Evolutionary conservation across 352 stramenopile species (phyloP).

Genomic region (Saprolegnia parasitica): DNA sequence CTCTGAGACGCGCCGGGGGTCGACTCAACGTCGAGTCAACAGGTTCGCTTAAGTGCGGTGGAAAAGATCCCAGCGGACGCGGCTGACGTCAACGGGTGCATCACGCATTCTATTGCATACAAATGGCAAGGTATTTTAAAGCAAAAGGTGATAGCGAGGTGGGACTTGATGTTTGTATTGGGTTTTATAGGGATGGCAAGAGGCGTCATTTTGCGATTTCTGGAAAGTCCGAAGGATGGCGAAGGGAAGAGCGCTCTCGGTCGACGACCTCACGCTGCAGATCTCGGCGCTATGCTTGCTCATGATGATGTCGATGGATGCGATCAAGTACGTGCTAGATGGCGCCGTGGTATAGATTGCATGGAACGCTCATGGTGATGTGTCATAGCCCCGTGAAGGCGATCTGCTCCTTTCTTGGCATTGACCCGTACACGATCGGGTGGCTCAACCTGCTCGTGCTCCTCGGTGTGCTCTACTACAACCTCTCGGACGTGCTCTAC

Average conservation of each 20-base stretch:
- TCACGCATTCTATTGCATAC: background rate
- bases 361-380: background rate
- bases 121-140: conserved; percentile 5
- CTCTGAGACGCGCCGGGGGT: conserved; percentile 16
- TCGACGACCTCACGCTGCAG: conserved; percentile 81
- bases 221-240: conserved; percentile 15
- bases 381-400: conserved; percentile 68
- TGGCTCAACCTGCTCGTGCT: conserved; percentile 56
- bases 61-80: conserved; percentile 14
- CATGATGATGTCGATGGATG: conserved; percentile 78
- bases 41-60: background rate
- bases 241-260: conserved; percentile 38
- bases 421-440: conserved; percentile 69
- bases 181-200: conserved; percentile 1
- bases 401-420: conserved; percentile 59
- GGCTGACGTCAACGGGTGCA: background rate
- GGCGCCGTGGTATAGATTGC: background rate
- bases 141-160: background rate
- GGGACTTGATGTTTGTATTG: conserved; percentile 2
- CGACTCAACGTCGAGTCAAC: conserved; percentile 12
- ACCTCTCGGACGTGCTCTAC: conserved; percentile 78
- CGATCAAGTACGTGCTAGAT: conserved; percentile 64
- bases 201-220: conserved; percentile 12
- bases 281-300: conserved; percentile 68
- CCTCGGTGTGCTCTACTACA: conserved; percentile 64